Base-by-base conservation (phyloP, 441 rosid species). In the Pelargonium australe region DNA sequence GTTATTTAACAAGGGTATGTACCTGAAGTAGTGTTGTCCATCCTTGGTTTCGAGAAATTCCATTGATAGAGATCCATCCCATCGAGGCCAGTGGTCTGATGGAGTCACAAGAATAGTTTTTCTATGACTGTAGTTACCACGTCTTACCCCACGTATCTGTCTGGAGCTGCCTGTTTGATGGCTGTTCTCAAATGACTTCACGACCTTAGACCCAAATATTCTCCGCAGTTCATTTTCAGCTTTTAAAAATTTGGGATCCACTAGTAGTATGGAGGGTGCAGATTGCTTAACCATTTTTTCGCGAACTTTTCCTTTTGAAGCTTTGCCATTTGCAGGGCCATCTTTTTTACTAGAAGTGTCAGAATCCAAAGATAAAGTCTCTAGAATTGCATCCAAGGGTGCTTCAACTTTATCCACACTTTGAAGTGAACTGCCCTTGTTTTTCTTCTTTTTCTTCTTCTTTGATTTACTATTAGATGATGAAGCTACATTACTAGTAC, bases 61-160 rank as follows among this genome's bases (percentile, higher is more conserved):
- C 95, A 92, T 90, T 6, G 94, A 87, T 63, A 92, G 75, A 73
- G 95, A 88, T 45, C 89, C 89, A 73, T 92, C 98, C 95, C 95
- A 92, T 6, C 90, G 92, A 67, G 90, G 77, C 98, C 98, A 92
- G 68, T 87, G 89, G 61, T 92, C 98, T 28, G 84, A 83, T 20
- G 91, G 89, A 65, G 90, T 80, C 63, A 88, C 83, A 51, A 92
- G 71, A 73, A 86, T 72, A 34, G 94, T 86, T 81, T 85, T 92
- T 41, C 89, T 85, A n/a, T 83, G 76, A 68, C 85, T 90, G 79
- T 81, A 89, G 70, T 64, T 69, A 65, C 87, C 95, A 51, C 92
- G 89, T 79, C 96, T 87, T 70, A 84, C 87, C 4, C 91, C 92
- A 68, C 88, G 86, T 61, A 78, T 78, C 67, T 77, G 93, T 80